phyloP scores from a whole-genome alignment of 225 moss, liverwort and hornwort species.

The Polytrichum commune region DNA sequence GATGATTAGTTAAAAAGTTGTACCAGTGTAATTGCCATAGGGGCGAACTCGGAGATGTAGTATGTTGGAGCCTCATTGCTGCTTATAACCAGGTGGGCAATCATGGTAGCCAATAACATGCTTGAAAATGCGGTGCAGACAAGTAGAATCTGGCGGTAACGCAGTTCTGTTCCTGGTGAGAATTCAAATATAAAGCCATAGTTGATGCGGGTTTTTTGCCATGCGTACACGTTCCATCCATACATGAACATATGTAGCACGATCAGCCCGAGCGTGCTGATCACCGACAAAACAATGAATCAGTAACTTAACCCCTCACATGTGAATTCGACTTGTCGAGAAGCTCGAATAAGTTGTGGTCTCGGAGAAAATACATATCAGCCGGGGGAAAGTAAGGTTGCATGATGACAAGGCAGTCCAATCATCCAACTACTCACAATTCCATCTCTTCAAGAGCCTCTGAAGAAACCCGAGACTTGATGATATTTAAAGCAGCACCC shows the following conservation, averaged over 20 bases:
- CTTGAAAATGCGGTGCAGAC: constrained; percentile 66
- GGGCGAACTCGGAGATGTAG: constrained; percentile 60
- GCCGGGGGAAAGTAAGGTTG: too few relatives aligned
- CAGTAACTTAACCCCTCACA: not conserved
- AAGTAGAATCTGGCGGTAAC: constrained; percentile 75
- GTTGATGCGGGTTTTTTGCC: constrained; percentile 84
- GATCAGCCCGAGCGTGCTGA: constrained; percentile 68
- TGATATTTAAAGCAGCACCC: too few relatives aligned
- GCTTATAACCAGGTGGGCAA: constrained; percentile 57
- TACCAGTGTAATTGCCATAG: constrained; percentile 60
- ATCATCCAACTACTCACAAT: not conserved
- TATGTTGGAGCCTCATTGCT: constrained; percentile 33
- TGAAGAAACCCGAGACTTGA: too few relatives aligned
- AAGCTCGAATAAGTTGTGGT: not conserved
- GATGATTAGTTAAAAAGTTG: not conserved
- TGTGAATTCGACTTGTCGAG: not conserved
- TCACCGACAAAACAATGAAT: not conserved
- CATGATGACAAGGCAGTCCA: too few relatives aligned
- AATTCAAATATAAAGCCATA: constrained; percentile 92
- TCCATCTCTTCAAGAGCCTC: not conserved
- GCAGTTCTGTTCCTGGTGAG: constrained; percentile 63
- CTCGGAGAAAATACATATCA: too few relatives aligned
- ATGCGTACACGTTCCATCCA: constrained; percentile 65
- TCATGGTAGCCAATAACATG: constrained; percentile 73
- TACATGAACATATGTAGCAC: constrained; percentile 90